Conservation (phyloP, 345 rosid genomes). For the Eutrema heterophyllum region DNA sequence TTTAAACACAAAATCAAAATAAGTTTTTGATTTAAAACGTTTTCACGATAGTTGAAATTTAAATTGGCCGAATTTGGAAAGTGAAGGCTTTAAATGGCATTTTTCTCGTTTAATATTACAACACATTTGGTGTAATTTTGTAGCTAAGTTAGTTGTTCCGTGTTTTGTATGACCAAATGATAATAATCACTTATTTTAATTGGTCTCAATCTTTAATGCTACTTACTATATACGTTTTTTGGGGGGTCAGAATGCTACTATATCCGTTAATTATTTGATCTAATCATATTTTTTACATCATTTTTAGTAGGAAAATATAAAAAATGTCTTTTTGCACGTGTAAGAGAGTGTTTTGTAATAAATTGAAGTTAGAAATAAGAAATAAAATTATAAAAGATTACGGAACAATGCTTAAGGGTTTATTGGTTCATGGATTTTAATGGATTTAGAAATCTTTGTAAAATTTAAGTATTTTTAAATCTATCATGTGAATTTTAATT, state of each 20-base stretch:
- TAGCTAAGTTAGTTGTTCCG: not conserved
- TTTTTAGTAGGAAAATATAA: not conserved
- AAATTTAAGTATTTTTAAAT: no score
- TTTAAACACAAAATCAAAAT: no score
- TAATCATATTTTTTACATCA: not conserved
- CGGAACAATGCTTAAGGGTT: not conserved
- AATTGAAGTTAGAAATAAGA: no score
- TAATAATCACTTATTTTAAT: not conserved
- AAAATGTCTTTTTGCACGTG: not conserved
- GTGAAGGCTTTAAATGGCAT: no score
- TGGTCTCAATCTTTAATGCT: not conserved
- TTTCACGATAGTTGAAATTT: no score
- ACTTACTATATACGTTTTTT: not conserved
- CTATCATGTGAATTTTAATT: no score
- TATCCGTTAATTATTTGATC: not conserved
- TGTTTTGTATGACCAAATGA: not conserved
- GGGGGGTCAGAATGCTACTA: not conserved
- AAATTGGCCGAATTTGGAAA: no score
- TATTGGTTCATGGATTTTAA: no score
- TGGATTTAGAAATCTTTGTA: no score
- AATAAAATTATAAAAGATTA: not conserved
- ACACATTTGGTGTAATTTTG: not conserved
- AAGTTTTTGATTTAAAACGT: no score
- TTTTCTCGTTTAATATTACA: not conserved
- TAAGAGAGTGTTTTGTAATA: not conserved